A percentile compares a stretch with the other conserved stretches of the same genome.
These are phyloP conservation scores for Colletotrichum truncatum DNA, from an alignment of 2,329 filamentous ascomycete species.

Conservation along the genomic window DNA sequence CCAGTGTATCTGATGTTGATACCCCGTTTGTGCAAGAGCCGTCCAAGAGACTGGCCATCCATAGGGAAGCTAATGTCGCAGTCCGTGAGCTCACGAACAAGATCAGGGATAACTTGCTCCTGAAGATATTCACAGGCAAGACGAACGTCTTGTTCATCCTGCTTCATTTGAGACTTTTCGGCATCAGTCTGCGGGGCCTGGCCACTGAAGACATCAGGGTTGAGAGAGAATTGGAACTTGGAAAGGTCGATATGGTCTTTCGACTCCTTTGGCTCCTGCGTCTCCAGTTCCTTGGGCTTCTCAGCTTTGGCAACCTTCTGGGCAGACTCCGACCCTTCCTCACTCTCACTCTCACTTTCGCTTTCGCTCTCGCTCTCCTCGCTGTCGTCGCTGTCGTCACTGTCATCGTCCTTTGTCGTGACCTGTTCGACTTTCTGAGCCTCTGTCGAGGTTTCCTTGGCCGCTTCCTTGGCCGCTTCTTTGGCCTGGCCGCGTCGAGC, in stretches of 20 bases:
- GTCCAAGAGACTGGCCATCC: conserved; percentile 92
- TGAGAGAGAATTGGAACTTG: conserved; percentile 87
- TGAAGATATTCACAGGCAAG: conserved; percentile 83
- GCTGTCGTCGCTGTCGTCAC: conserved; percentile 27
- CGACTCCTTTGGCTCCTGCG: conserved; percentile 11
- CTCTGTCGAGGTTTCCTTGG: conserved; percentile 37
- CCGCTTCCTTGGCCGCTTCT: conserved; percentile 42
- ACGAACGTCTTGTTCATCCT: conserved; percentile 89
- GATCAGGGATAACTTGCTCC: conserved; percentile 80
- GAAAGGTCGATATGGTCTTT: conserved; percentile 85
- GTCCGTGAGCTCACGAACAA: conserved; percentile 87
- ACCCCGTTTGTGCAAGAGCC: conserved; percentile 92
- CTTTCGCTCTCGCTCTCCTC: conserved; percentile 43
- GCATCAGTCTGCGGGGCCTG: conserved; percentile 89
- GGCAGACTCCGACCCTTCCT: conserved; percentile 45
- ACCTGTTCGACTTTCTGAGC: neutral
- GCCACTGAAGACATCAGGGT: conserved; percentile 95
- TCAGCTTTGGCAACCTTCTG: conserved; percentile 36
- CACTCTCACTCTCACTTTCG: conserved; percentile 45
- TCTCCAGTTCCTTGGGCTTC: conserved; percentile 37
- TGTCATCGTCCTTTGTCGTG: conserved; percentile 39
- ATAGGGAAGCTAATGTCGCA: conserved; percentile 97
- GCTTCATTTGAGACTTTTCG: conserved; percentile 83
- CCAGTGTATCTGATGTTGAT: conserved; percentile 98
- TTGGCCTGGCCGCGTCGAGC: conserved; percentile 64